These are phyloP conservation scores for Dictyostelium intermedium DNA, from an alignment of 78 protist genomes.

Conservation along the genomic window DNA sequence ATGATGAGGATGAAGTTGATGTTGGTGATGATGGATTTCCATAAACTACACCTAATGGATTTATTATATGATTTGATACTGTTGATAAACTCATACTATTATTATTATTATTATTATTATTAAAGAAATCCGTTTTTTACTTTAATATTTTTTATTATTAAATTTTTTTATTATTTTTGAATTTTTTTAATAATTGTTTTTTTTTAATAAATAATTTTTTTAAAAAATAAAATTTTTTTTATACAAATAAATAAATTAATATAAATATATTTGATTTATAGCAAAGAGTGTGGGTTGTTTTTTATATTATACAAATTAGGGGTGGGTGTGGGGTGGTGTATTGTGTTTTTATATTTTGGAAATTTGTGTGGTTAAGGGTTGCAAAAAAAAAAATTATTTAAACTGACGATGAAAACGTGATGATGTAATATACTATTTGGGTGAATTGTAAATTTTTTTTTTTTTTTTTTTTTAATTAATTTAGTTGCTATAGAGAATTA, in stretches of 20 bases:
- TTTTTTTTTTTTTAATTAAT: too few relatives aligned
- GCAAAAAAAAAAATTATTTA: background rate
- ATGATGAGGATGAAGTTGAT: slow-evolving; percentile 17
- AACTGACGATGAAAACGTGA: background rate
- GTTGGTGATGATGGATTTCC: slow-evolving; percentile 62
- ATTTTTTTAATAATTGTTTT: too few relatives aligned
- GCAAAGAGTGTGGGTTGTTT: background rate
- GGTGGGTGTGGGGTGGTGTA: background rate
- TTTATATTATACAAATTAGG: background rate
- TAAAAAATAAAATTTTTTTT: too few relatives aligned
- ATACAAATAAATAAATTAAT: background rate
- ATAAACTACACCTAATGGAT: background rate
- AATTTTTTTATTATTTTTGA: too few relatives aligned
- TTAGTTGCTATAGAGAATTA: background rate
- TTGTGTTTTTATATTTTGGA: background rate
- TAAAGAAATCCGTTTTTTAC: background rate
- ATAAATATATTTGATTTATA: background rate
- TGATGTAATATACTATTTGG: background rate
- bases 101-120: background rate
- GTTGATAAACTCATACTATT: background rate
- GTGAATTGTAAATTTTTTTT: background rate
- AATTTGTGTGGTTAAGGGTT: background rate
- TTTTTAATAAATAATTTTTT: too few relatives aligned
- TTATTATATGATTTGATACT: background rate
- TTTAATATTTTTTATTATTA: too few relatives aligned